Evolutionary conservation across 768 basidiomycete genomes (phyloP), one percentile per base, ranked within the genome.

Genomic region (Phaffia australis): DNA sequence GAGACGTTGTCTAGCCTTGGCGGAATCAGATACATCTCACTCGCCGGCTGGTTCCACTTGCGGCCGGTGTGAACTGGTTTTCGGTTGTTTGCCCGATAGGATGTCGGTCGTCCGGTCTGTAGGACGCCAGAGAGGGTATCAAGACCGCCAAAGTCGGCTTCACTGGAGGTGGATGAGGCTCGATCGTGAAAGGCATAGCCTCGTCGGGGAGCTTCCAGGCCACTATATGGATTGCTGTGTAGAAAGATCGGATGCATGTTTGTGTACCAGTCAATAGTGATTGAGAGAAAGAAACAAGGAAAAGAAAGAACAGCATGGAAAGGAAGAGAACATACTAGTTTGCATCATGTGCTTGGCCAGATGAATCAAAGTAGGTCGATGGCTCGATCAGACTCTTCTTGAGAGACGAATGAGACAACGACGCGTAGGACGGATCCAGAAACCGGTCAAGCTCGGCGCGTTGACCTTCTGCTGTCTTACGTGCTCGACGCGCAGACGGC

Each of bases 401-500:
- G 57, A 65, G 58, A 8, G 49, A 59, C 23, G 35, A 25, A 46
- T 60, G 59, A 46, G 64, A 65, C 19, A 51, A 27, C 21, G 56
- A 59, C 8, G 64, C 57, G 58, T 65, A 65, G 19, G 64, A 65
- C 9, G 64, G 64, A 48, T 65, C 48, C 25, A 65, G 64, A 23
- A 65, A 35, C 1, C 64, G 47, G 35, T 65, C 64, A 19, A 65
- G 56, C 19, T 65, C 64, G 19, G 64, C 46, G 50, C 57, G 56
- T 23, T 25, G 57, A 2, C 23, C 58, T 7, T 47, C 59, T 42
- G 35, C 35, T 42, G 35, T 42, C 35, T 42, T 42, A 11, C 35
- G 35, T 42, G 35, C 35, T 42, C 35, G 35, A 42, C 35, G 35
- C 35, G 35, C 35, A 42, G 35, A 42, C 35, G 35, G 35, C 11